These are phyloP conservation scores for Venturiaceae sp. DNA, from an alignment of 2,329 filamentous ascomycete species.

Conservation along the genomic window DNA sequence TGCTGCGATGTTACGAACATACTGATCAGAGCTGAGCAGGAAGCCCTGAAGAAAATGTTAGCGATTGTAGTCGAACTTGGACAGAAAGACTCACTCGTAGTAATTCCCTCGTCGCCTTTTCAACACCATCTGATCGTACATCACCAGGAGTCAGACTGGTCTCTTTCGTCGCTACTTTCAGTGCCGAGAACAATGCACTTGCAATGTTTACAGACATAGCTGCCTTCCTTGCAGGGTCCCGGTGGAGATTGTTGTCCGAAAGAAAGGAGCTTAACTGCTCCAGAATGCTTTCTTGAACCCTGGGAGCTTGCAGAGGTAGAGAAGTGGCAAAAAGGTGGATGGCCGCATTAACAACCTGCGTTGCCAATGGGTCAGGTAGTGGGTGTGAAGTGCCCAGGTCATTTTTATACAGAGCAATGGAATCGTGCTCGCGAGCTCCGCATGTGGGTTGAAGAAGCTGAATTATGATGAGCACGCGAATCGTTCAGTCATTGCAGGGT, in stretches of 20 bases:
- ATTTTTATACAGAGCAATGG: conserved; percentile 65
- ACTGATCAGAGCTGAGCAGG: conserved; percentile 73
- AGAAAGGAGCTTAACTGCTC: conserved; percentile 89
- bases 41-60: conserved; percentile 37
- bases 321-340: conserved; percentile 89
- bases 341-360: conserved; percentile 88
- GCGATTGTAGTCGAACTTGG: background rate
- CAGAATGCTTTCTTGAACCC: conserved; percentile 90
- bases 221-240: conserved; percentile 79
- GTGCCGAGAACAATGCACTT: conserved; percentile 65
- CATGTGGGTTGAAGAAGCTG: conserved; percentile 55
- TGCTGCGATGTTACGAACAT: conserved; percentile 76
- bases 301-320: conserved; percentile 77
- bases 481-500: background rate
- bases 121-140: conserved; percentile 63
- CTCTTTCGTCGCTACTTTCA: conserved; percentile 79
- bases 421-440: conserved; percentile 80
- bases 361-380: conserved; percentile 71
- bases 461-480: background rate
- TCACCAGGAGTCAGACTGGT: conserved; percentile 64
- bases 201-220: conserved; percentile 89
- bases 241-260: conserved; percentile 67
- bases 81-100: conserved; percentile 45
- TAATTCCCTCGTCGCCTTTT: conserved; percentile 59
- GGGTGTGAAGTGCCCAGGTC: conserved; percentile 36